Base-by-base conservation (phyloP, 2,329 filamentous ascomycete genomes). In the Penicillium sp. region DNA sequence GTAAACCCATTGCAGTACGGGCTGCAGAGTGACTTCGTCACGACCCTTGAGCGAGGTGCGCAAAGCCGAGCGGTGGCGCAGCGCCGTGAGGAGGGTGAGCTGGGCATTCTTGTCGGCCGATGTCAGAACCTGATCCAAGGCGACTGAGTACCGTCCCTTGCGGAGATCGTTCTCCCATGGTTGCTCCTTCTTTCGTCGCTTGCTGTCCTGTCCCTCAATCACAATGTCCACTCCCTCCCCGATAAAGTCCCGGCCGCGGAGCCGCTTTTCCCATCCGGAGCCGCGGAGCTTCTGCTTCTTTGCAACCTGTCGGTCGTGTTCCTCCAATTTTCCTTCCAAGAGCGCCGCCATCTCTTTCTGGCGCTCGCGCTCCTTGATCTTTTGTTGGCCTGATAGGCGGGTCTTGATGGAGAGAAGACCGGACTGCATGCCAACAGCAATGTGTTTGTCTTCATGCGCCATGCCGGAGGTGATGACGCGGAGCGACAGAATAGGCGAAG, bases 341-440 rank as follows among this genome's bases (percentile, higher is more conserved):
- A 95, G 74, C 2, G 89, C 86, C 54, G 86, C 76, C 88, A 95
- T 94, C 68, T 88, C 87, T 73, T 86, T 87, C 63, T 87, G 84
- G 41, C 85, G 81, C 67, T 91, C 86, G 22, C 80, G 77, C 58
- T 88, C 86, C 53, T 81, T 82, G 20, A 81, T 77, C 45, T 91
- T 91, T 60, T 94, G 87, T 44, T 86, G 77, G 4, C 89, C 89
- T 0, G 86, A 89, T 10, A 95, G 78, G n/a, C 89, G 83, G 1
- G 91, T 97, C 64, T 87, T 86, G 60, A 97, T 79, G 23, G 87
- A 94, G 9, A 98, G 77, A n/a, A 95, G 80, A 37, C 93, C 93
- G 2, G 87, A 94, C 61, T 93, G 85, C 84, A 97, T 91, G 66
- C 91, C 93, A 1, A 98, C 93, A 4, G 87, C 89, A 42, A 98